Evolutionary conservation across 1,284 basidiomycete genomes (phyloP).

Genomic region (Hemileia vastatrix): DNA sequence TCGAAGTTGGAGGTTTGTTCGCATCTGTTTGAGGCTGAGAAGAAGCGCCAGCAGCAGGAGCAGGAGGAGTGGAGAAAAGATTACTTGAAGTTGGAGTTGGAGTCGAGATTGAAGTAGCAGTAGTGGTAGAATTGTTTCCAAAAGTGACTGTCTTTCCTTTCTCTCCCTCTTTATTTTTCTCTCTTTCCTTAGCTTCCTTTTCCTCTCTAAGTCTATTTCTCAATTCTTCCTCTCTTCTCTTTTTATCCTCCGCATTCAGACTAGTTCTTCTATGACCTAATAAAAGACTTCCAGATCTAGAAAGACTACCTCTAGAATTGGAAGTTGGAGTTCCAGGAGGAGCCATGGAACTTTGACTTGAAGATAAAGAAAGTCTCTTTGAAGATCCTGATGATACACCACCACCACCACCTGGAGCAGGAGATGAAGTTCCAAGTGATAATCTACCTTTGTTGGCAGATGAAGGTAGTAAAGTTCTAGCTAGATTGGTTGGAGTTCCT

Average conservation of each 20-base stretch:
- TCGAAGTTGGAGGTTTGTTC: not conserved
- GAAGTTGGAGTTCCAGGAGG: not conserved
- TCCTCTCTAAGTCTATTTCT: no score
- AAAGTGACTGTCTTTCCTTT: not conserved
- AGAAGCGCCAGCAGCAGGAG: not conserved
- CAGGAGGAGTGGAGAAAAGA: not conserved
- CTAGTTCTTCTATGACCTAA: no score
- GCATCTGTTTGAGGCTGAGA: not conserved
- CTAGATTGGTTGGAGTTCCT: not conserved
- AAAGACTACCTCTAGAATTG: not conserved
- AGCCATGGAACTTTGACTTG: not conserved
- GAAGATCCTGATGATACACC: not conserved
- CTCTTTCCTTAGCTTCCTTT: no score
- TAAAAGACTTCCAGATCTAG: no score
- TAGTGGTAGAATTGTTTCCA: not conserved
- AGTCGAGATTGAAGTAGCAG: no score
- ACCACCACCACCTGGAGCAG: not conserved
- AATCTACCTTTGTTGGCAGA: not conserved
- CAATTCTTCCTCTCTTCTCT: no score
- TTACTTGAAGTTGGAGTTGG: no score
- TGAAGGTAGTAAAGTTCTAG: not conserved
- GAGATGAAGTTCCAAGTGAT: not conserved
- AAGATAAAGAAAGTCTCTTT: not conserved
- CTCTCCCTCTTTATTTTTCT: no score
- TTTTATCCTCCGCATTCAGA: no score